A percentile compares a stretch with the other conserved stretches of the same genome.
Evolutionary conservation across 805 yeast genomes (phyloP).

Genomic region (Pichia nanzhaoensis): DNA sequence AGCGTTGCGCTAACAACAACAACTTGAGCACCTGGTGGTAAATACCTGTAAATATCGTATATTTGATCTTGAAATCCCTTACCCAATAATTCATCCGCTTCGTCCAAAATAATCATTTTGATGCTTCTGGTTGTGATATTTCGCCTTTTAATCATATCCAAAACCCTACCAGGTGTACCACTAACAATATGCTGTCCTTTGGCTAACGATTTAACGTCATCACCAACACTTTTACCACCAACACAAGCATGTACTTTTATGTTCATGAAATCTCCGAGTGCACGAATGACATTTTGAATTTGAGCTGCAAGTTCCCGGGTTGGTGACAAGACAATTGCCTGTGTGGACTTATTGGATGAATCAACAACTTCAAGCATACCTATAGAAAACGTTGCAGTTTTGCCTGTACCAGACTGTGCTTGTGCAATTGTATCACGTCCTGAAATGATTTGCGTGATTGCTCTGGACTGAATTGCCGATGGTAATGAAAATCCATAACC

Average conservation of each 20-base stretch:
- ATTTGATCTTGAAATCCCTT: slow-evolving; percentile 95
- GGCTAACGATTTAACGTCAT: slow-evolving; percentile 78
- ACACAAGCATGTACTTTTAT: slow-evolving; percentile 93
- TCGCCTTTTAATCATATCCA: slow-evolving; percentile 91
- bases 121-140: slow-evolving; percentile 73
- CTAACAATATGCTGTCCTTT: slow-evolving; percentile 89
- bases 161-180: slow-evolving; percentile 98
- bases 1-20: slow-evolving; percentile 93
- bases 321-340: slow-evolving; percentile 93
- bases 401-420: slow-evolving; percentile 88
- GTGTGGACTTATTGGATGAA: slow-evolving; percentile 63
- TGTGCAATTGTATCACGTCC: slow-evolving; percentile 75
- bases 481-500: slow-evolving; percentile 80
- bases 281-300: slow-evolving; percentile 87
- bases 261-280: slow-evolving; percentile 86
- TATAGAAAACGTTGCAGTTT: slow-evolving; percentile 83
- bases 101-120: slow-evolving; percentile 94
- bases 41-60: slow-evolving; percentile 81
- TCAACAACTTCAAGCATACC: slow-evolving; percentile 58
- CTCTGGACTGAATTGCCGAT: slow-evolving; percentile 76
- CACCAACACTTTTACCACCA: slow-evolving; percentile 90
- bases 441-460: slow-evolving; percentile 68
- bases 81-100: slow-evolving; percentile 94
- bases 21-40: slow-evolving; percentile 88
- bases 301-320: slow-evolving; percentile 96